Percentiles rank a stretch among this genome's conserved stretches.
Evolutionary conservation across 139 green algal species (phyloP).

Genomic region (Eudorina sp.): DNA sequence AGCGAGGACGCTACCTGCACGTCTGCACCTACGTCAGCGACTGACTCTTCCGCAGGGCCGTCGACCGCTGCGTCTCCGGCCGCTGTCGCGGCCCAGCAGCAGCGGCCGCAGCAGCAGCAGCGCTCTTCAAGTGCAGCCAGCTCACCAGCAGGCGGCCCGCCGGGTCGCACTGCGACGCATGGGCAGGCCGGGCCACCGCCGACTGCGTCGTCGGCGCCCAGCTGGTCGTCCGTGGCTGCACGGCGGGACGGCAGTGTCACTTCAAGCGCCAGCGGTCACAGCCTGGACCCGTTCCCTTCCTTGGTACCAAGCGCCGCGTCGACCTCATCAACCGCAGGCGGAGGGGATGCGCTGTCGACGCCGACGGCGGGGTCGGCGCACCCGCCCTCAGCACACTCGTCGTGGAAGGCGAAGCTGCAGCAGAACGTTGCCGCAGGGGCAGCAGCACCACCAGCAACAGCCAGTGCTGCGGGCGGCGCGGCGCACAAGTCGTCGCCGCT

Average conservation of each 20-base stretch:
- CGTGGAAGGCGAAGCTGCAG: constrained; percentile 37
- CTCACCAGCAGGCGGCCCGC: not conserved
- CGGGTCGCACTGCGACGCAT: not conserved
- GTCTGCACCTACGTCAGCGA: too few relatives aligned
- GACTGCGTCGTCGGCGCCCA: not conserved
- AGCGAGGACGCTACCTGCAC: not conserved
- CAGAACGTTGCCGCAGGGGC: not conserved
- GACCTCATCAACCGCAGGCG: not conserved
- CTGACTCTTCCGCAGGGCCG: not conserved
- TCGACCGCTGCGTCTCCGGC: not conserved
- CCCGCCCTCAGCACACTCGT: not conserved
- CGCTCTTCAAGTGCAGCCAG: not conserved
- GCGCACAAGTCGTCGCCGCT: not conserved
- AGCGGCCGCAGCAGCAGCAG: not conserved
- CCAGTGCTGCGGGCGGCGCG: not conserved
- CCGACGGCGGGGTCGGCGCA: not conserved
- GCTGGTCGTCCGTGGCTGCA: constrained; percentile 24
- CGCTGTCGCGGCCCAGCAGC: not conserved
- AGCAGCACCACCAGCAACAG: not conserved
- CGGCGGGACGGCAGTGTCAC: not conserved
- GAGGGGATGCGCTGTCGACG: not conserved
- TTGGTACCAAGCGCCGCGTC: not conserved
- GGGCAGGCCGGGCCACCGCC: not conserved
- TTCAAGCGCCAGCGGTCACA: not conserved
- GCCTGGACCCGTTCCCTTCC: constrained; percentile 29